Base-by-base conservation (phyloP, 2,329 filamentous ascomycete genomes). In the Pyrenophora teres region DNA sequence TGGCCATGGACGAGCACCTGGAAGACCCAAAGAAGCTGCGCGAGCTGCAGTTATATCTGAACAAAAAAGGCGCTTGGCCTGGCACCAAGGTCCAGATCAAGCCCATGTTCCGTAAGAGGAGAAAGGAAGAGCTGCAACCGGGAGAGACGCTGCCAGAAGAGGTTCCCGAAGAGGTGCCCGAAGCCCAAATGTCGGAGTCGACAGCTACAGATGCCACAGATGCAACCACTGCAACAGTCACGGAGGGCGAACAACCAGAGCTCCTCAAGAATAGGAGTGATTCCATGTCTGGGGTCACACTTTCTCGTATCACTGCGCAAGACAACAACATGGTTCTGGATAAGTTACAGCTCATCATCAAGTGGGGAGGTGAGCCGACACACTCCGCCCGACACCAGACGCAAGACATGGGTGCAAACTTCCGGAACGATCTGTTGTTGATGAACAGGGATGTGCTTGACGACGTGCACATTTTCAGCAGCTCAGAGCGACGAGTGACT, bases 61-160 rank as follows among this genome's bases (percentile, higher is more conserved):
- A 90, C 36, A 95, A 94, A 76, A 99, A 99, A 74, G 92, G 92
- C 1, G 87, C 86, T 16, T 97, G 93, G 89, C 87, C 92, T 3
- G 94, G 94, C 0, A 99, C 94, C 1, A 99, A 99, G 73, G 92
- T 99, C 2, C 94, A 99, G 74, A 97, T 99, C 72, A 99, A 99
- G 74, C 94, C 94, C 8, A 96, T 99, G 92, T 99, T 99, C 74
- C 87, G 92, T 44, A 96, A 93, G 77, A 87, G 91, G 67, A 90
- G 86, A 67, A 83, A 86, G 2, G 84, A 89, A 43, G 84, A 87
- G 58, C 71, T 77, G 13, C 63, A 70, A 19, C 69, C 70, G 0
- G 70, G 69, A 15, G 62, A 72, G 39, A 57, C 57, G 5, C 40
- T 63, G 12, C 63, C 62, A 16, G 71, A 74, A 44, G 63, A 67